Evolutionary conservation across 73 alveolate species (phyloP).

Genomic region (Diophrys appendiculata): DNA sequence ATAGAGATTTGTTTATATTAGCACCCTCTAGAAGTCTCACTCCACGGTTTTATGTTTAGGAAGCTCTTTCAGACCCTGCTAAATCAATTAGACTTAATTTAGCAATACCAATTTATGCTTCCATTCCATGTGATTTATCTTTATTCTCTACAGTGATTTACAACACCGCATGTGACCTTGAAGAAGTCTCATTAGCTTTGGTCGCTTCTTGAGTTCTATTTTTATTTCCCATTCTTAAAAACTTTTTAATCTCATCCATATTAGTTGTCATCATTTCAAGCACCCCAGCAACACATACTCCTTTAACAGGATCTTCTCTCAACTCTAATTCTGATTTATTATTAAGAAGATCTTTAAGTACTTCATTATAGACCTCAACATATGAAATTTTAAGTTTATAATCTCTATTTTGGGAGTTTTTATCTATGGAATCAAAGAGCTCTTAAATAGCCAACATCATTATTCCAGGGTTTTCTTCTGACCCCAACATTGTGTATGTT

Average conservation of each 20-base stretch:
- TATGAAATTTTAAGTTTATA: conserved; percentile 85
- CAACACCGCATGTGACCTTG: conserved; percentile 94
- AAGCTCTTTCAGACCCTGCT: conserved; percentile 96
- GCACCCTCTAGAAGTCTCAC: conserved; percentile 90
- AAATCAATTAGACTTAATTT: conserved; percentile 89
- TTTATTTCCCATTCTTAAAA: conserved; percentile 77
- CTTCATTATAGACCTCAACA: conserved; percentile 94
- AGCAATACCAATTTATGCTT: conserved; percentile 51
- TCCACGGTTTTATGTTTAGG: conserved; percentile 63
- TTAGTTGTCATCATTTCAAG: conserved; percentile 89
- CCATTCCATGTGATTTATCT: conserved; percentile 52
- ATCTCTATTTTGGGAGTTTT: conserved; percentile 68
- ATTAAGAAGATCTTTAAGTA: conserved; percentile 83
- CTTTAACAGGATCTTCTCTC: conserved; percentile 94
- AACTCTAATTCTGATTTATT: conserved; percentile 83
- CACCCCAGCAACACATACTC: conserved; percentile 87
- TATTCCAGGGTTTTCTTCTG: conserved; percentile 83
- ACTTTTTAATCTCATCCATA: conserved; percentile 81
- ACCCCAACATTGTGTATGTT: conserved; percentile 97
- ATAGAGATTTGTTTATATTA: conserved; percentile 87
- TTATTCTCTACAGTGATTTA: conserved; percentile 53
- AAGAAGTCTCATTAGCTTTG: conserved; percentile 76
- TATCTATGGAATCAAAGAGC: conserved; percentile 71
- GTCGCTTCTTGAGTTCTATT: conserved; percentile 87
- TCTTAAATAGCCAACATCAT: conserved; percentile 84